Evolutionary conservation across 2,329 filamentous ascomycete species (phyloP).

Genomic region (Zasmidium cellare): DNA sequence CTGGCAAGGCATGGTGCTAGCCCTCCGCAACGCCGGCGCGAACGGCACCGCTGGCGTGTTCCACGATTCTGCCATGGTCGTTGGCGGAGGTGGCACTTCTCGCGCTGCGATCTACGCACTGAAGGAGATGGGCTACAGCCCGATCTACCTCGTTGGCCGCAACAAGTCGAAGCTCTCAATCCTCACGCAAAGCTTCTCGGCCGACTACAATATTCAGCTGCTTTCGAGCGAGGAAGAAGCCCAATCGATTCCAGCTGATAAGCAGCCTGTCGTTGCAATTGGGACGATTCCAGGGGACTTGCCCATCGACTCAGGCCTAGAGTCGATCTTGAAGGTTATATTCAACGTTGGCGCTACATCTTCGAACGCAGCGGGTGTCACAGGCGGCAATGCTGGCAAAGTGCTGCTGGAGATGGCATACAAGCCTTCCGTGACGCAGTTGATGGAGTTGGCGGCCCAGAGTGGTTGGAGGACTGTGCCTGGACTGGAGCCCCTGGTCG

Average conservation of each 20-base stretch:
- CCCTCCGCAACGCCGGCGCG: conserved; percentile 69
- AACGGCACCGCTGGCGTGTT: conserved; percentile 37
- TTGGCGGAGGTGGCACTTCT: conserved; percentile 89
- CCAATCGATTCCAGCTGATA: conserved; percentile 47
- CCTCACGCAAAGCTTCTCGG: conserved; percentile 72
- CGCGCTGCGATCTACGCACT: conserved; percentile 89
- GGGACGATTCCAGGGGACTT: conserved; percentile 89
- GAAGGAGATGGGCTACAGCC: conserved; percentile 76
- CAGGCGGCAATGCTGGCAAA: conserved; percentile 44
- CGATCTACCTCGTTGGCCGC: conserved; percentile 85
- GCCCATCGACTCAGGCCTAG: conserved; percentile 72
- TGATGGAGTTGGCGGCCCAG: conserved; percentile 80
- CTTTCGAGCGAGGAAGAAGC: conserved; percentile 57
- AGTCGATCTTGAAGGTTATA: conserved; percentile 60
- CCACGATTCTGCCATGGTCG: conserved; percentile 67
- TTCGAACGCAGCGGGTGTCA: conserved; percentile 37
- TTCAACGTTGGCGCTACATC: conserved; percentile 51
- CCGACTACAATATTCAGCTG: conserved; percentile 68
- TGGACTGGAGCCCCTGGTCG: conserved; percentile 83
- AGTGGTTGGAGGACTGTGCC: conserved; percentile 78
- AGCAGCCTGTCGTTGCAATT: conserved; percentile 70
- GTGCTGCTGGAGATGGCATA: conserved; percentile 95
- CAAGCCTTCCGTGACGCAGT: conserved; percentile 76
- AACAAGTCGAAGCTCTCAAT: conserved; percentile 66
- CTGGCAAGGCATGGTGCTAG: conserved; percentile 86